Percentiles rank a stretch among this genome's conserved stretches.
phyloP scores from a whole-genome alignment of 805 yeast genomes.

The Yamadazyma sp. region DNA sequence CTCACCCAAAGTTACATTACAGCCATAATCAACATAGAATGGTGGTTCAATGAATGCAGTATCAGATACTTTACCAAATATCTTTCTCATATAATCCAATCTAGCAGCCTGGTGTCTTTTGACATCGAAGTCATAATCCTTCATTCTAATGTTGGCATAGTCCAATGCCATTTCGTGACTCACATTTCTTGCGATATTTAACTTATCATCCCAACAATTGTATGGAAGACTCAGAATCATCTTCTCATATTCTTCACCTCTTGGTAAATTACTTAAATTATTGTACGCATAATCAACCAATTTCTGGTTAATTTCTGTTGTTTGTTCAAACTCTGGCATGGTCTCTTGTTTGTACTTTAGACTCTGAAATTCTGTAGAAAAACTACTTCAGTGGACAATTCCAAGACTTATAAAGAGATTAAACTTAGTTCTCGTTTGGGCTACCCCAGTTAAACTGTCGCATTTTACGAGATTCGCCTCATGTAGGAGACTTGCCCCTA shows the following conservation, averaged over 20 bases:
- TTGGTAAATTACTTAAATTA: slow-evolving; percentile 31
- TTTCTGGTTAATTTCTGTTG: slow-evolving; percentile 24
- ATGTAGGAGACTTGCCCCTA: not conserved
- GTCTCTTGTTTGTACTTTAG: too few relatives aligned
- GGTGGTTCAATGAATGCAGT: slow-evolving; percentile 54
- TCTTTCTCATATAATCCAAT: slow-evolving; percentile 25
- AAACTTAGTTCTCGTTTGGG: too few relatives aligned
- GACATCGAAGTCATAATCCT: slow-evolving; percentile 26
- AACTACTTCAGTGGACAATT: too few relatives aligned
- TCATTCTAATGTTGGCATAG: slow-evolving; percentile 29
- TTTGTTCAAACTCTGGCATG: slow-evolving; percentile 30
- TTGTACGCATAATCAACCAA: slow-evolving; percentile 32
- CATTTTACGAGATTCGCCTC: too few relatives aligned
- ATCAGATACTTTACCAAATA: slow-evolving; percentile 50
- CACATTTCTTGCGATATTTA: slow-evolving; percentile 24
- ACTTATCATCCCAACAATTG: slow-evolving; percentile 27
- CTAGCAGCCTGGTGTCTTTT: slow-evolving; percentile 35
- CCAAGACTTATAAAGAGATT: too few relatives aligned
- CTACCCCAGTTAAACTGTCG: too few relatives aligned
- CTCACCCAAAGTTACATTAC: slow-evolving; percentile 55
- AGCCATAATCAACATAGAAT: slow-evolving; percentile 63
- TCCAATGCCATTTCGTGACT: slow-evolving; percentile 36
- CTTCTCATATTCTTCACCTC: slow-evolving; percentile 45
- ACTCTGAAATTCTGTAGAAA: too few relatives aligned
- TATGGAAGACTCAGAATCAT: slow-evolving; percentile 56